Percentiles rank a stretch among this genome's conserved stretches.
Conservation (phyloP, 2,329 filamentous ascomycete species). For the Monosporascus ibericus region DNA sequence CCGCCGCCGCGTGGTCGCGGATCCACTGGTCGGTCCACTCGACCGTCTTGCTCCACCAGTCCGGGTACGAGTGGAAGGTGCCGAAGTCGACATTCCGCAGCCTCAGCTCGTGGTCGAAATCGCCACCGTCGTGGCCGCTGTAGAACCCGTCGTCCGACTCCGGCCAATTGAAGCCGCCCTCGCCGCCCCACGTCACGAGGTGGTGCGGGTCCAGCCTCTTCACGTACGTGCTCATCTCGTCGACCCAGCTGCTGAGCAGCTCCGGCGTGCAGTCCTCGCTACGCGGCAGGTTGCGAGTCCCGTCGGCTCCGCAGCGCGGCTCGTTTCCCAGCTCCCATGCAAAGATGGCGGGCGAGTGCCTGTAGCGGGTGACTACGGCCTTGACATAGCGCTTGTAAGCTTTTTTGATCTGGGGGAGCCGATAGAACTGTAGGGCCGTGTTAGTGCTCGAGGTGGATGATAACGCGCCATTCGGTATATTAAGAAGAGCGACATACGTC, state of each 20-base stretch:
- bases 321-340: conserved; percentile 66
- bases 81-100: conserved; percentile 47
- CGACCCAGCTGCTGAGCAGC: conserved; percentile 41
- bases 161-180: conserved; percentile 49
- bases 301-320: conserved; percentile 42
- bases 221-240: conserved; percentile 49
- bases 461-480: not conserved
- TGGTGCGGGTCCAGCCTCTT: conserved; percentile 46
- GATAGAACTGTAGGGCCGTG: conserved; percentile 36
- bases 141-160: conserved; percentile 37
- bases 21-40: conserved; percentile 50
- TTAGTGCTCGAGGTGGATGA: not conserved
- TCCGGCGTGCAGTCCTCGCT: conserved; percentile 34
- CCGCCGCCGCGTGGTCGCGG: conserved; percentile 42
- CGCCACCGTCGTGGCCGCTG: conserved; percentile 43
- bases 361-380: conserved; percentile 53
- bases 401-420: conserved; percentile 41
- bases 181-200: conserved; percentile 49
- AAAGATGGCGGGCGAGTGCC: conserved; percentile 51
- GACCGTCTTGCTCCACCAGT: conserved; percentile 48
- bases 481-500: conserved; percentile 27
- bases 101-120: conserved; percentile 45
- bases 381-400: conserved; percentile 54
- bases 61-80: conserved; percentile 49
- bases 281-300: conserved; percentile 37